phyloP scores from a whole-genome alignment of 2,329 filamentous ascomycete genomes.

The Neurospora sp. region DNA sequence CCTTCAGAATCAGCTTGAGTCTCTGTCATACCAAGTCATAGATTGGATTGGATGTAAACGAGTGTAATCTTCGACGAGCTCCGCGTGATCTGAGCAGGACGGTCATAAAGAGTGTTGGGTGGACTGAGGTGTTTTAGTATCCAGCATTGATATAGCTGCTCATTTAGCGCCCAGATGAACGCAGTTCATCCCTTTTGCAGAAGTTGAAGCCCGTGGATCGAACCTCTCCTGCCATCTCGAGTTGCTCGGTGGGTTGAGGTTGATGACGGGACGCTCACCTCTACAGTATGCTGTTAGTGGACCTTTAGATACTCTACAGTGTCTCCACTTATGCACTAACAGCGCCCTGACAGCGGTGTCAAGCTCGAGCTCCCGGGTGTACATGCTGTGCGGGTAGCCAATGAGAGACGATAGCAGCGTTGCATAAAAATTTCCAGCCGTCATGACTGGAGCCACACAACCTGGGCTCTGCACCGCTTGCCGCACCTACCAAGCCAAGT shows the following conservation, averaged over 20 bases:
- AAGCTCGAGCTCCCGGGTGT: constrained; percentile 1
- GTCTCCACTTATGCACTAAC: not conserved
- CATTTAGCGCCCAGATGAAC: not conserved
- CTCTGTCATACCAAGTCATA: not conserved
- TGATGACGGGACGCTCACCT: not conserved
- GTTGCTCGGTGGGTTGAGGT: not conserved
- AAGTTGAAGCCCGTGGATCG: not conserved
- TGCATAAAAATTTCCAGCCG: constrained; percentile 15
- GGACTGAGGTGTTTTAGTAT: not conserved
- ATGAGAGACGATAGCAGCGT: constrained; percentile 10
- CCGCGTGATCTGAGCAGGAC: not conserved
- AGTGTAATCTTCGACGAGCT: not conserved
- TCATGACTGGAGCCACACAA: not conserved
- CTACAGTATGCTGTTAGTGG: not conserved
- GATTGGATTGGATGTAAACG: not conserved
- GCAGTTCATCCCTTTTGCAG: not conserved
- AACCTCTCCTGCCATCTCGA: not conserved
- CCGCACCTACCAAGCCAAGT: not conserved
- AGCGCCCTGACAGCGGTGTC: not conserved
- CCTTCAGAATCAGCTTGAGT: not conserved
- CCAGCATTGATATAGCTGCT: not conserved
- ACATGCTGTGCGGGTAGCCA: constrained; percentile 5
- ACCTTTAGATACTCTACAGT: not conserved
- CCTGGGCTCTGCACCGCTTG: not conserved
- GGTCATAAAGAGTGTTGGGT: not conserved